Percentiles rank a stretch among this genome's conserved stretches.
These are phyloP conservation scores for Moesziomyces globuligerus DNA, from an alignment of 1,284 basidiomycete species.

Conservation along the genomic window DNA sequence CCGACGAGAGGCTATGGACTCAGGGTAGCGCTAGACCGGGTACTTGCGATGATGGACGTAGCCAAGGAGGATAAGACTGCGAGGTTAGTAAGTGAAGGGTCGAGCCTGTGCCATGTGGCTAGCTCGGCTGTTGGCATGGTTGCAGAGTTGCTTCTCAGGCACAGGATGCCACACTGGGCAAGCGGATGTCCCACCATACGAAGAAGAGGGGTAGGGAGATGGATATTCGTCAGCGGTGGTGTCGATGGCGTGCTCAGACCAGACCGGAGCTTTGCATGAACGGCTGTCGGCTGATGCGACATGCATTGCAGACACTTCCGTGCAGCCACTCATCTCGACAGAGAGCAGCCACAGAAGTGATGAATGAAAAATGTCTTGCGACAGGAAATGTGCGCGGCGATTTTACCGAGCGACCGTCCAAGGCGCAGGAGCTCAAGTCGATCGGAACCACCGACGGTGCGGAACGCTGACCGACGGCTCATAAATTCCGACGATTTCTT, in stretches of 20 bases:
- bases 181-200: too few relatives aligned
- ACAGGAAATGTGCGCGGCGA: too few relatives aligned
- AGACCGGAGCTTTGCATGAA: background rate
- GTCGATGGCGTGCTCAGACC: conserved; percentile 20
- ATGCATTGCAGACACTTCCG: too few relatives aligned
- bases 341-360: background rate
- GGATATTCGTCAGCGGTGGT: conserved; percentile 9
- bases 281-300: background rate
- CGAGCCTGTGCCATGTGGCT: too few relatives aligned
- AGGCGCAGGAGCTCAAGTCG: too few relatives aligned
- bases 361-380: background rate
- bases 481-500: too few relatives aligned
- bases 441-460: background rate
- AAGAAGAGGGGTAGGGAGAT: background rate
- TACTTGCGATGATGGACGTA: too few relatives aligned
- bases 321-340: too few relatives aligned
- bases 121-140: too few relatives aligned
- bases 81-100: background rate
- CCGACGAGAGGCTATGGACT: too few relatives aligned
- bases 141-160: background rate
- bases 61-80: background rate
- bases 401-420: background rate
- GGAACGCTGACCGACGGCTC: conserved; percentile 24
- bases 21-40: too few relatives aligned
- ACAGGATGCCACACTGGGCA: background rate